Conservation (phyloP, 345 rosid genomes). For the Gossypium sturtianum region DNA sequence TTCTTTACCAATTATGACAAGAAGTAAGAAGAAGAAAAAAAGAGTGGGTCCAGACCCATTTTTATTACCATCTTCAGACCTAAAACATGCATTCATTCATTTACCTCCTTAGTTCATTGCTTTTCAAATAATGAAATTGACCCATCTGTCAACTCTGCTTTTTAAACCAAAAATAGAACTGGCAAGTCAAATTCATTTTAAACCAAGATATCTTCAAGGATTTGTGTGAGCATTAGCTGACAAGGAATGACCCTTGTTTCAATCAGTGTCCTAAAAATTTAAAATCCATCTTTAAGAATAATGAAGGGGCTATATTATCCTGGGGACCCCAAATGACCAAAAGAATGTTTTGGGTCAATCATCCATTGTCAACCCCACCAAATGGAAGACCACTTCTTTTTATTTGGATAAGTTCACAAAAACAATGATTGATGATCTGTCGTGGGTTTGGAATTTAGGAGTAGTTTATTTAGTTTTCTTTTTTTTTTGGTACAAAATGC, state of each 20-base stretch:
- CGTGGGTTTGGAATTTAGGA: conserved; percentile 21
- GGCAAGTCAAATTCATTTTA: neutral
- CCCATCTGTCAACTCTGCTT: neutral
- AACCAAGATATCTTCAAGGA: neutral
- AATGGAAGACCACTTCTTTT: conserved; percentile 4
- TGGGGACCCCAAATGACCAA: conserved; percentile 20
- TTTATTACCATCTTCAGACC: no score
- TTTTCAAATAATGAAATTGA: conserved; percentile 15
- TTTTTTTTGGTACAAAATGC: conserved; percentile 3
- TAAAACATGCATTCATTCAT: no score
- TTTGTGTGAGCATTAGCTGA: conserved; percentile 1
- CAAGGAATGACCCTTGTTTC: conserved; percentile 14
- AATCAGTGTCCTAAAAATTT: conserved; percentile 4
- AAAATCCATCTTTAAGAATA: neutral
- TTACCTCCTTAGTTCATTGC: neutral
- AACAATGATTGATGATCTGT: conserved; percentile 22
- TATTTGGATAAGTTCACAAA: conserved; percentile 6
- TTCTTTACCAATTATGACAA: conserved; percentile 15
- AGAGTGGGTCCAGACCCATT: conserved; percentile 16
- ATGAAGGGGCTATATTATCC: neutral
- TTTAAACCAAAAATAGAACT: neutral
- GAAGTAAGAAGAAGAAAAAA: neutral
- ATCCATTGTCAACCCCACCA: conserved; percentile 30
- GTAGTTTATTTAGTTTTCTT: neutral
- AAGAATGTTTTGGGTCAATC: conserved; percentile 21